A percentile compares a stretch with the other conserved stretches of the same genome.
Conservation (phyloP, 768 basidiomycete species). For the Naganishia vishniacii region DNA sequence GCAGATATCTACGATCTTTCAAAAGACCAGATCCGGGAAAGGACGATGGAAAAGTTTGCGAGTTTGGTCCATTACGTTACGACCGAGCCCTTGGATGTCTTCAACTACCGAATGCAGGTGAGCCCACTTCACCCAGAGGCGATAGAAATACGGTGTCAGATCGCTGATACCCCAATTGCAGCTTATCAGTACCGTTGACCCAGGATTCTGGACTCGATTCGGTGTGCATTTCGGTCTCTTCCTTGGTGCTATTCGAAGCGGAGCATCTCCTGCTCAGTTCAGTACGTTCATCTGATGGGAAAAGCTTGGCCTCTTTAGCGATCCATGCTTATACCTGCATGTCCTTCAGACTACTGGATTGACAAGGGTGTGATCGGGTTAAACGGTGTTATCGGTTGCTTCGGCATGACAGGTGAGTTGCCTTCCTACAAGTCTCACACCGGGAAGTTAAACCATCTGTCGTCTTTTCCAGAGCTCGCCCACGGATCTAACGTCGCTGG, state of each 20-base stretch:
- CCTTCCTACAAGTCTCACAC: not conserved
- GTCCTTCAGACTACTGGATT: slow-evolving; percentile 48
- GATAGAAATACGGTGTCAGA: too few species aligned
- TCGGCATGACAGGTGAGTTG: slow-evolving; percentile 42
- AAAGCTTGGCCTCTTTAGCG: not conserved
- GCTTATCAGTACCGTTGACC: slow-evolving; percentile 49
- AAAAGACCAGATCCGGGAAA: slow-evolving; percentile 47
- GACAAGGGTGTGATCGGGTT: slow-evolving; percentile 50
- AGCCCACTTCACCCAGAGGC: too few species aligned
- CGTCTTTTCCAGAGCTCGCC: slow-evolving; percentile 31
- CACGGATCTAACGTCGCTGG: slow-evolving; percentile 52
- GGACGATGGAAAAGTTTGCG: slow-evolving; percentile 52
- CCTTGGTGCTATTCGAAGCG: slow-evolving; percentile 49
- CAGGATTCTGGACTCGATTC: slow-evolving; percentile 51
- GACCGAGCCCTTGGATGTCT: slow-evolving; percentile 50
- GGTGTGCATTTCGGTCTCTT: slow-evolving; percentile 49
- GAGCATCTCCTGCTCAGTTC: slow-evolving; percentile 50
- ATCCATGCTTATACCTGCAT: not conserved
- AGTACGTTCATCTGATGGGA: slow-evolving; percentile 28
- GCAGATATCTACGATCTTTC: slow-evolving; percentile 50
- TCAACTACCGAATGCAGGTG: slow-evolving; percentile 50
- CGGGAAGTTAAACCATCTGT: not conserved
- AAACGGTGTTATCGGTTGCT: slow-evolving; percentile 52
- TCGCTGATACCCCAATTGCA: too few species aligned
- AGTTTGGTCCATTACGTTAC: slow-evolving; percentile 50